Conservation (phyloP, 164 flowering plant genomes). For the Tinospora cordifolia region DNA sequence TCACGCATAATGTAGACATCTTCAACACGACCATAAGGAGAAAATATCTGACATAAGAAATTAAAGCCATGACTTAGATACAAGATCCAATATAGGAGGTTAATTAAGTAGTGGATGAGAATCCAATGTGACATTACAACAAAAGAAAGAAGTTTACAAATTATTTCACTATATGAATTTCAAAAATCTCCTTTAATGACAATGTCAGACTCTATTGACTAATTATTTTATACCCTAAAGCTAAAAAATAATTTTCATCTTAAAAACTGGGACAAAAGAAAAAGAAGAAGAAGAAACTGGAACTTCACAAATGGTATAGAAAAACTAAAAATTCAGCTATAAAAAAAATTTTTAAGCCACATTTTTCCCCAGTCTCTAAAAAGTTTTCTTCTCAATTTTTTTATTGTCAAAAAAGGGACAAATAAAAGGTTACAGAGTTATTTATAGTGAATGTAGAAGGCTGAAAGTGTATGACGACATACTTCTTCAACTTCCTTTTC, state of each 20-base stretch:
- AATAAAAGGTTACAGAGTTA: too few species aligned
- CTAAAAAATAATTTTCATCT: not conserved
- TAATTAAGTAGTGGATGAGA: not conserved
- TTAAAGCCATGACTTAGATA: not conserved
- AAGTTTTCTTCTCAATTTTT: not conserved
- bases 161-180: not conserved
- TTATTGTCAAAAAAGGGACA: not conserved
- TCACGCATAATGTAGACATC: constrained; percentile 98
- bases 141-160: not conserved
- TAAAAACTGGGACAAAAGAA: not conserved
- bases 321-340: not conserved
- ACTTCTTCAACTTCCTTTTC: constrained; percentile 91
- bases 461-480: constrained; percentile 13
- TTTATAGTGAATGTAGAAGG: not conserved
- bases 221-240: not conserved
- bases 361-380: not conserved
- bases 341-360: not conserved
- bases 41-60: constrained; percentile 53
- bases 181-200: not conserved
- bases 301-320: not conserved
- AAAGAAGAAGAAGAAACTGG: not conserved
- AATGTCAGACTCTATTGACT: not conserved
- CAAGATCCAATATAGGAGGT: not conserved
- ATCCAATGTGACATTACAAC: not conserved
- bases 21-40: constrained; percentile 82